Evolutionary conservation across 1,139 yeast species (phyloP), one percentile per base, ranked within the genome.

Genomic region (Diutina neorugosa): DNA sequence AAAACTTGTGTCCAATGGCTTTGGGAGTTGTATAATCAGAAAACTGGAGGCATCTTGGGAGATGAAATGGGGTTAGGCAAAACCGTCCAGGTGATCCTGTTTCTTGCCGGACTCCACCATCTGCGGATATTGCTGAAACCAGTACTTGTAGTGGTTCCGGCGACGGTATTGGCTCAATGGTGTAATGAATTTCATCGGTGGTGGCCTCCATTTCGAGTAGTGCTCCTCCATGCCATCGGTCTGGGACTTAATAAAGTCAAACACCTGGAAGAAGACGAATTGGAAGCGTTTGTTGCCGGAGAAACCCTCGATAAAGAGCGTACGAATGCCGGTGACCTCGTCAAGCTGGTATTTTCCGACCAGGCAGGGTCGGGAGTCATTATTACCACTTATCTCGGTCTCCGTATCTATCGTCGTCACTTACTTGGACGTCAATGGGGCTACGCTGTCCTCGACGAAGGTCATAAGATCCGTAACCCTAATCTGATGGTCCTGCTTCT

Each of bases 31-130:
- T 85, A 88, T 61, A 76, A 82, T 19, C 98, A 91, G 63, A 82
- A 81, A 54, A 84, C 93, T 1, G 98, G 98, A 1, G 98, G 98
- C 0, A 93, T 93, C 11, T 78, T 93, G 51, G 97, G 98, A 37
- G 98, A 93, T 67, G 98, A 93, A 66, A 93, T 93, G 98, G 98
- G 98, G 0, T 69, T 93, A 16, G 98, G 98, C 2, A 93, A 93
- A 63, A 93, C 98, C 0, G 86, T 93, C 54, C 98, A 93, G 65
- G 78, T 93, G 8, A 89, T 89, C 46, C 81, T 97, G 0, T 93
- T 93, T 65, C 63, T 93, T 9, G 97, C 98, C 0, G 95, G 96
- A 0, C 70, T 93, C 44, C 96, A 90, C 62, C 87, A 90, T 63
- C 86, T 96, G 18, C 84, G 85, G 0, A 69, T 80, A 53, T 68